Conservation (phyloP, 495 filamentous ascomycete genomes). For the Endocarpon pusillum region DNA sequence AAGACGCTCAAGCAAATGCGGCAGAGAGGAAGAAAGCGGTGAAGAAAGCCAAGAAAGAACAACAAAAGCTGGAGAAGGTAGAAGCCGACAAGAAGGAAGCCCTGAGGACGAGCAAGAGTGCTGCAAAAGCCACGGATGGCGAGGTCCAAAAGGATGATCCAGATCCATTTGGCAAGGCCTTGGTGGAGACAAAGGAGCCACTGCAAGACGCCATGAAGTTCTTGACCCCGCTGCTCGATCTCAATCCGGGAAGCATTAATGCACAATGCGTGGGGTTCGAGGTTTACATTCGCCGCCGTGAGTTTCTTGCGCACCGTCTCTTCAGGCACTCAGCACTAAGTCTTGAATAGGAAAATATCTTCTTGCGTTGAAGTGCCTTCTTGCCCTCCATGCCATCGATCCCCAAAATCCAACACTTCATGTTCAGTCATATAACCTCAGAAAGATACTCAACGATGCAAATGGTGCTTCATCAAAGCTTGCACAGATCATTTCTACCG, state of each 20-base stretch:
- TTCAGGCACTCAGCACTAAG: constrained; percentile 6
- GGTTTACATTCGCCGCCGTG: constrained; percentile 64
- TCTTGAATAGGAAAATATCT: constrained; percentile 54
- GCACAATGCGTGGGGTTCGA: constrained; percentile 78
- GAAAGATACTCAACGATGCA: too few species aligned
- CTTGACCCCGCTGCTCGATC: constrained; percentile 59
- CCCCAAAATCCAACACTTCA: constrained; percentile 58
- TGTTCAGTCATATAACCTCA: constrained; percentile 57
- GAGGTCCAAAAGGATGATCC: constrained; percentile 64
- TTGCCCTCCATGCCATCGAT: constrained; percentile 52
- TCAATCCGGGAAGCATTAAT: constrained; percentile 65
- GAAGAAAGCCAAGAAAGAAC: constrained; percentile 91
- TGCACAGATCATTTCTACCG: constrained; percentile 42
- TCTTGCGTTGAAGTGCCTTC: constrained; percentile 70
- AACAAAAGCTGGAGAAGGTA: constrained; percentile 63
- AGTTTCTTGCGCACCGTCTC: constrained; percentile 22
- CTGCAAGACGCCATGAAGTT: constrained; percentile 80
- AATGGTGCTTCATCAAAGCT: constrained; percentile 38
- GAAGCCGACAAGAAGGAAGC: constrained; percentile 66
- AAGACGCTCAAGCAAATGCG: constrained; percentile 36
- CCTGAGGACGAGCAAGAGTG: constrained; percentile 31
- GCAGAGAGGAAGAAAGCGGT: constrained; percentile 78
- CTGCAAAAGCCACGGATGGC: constrained; percentile 31
- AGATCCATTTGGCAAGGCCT: constrained; percentile 65
- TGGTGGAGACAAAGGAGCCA: constrained; percentile 65